Evolutionary conservation across 2,329 filamentous ascomycete species (phyloP), one percentile per base, ranked within the genome.

Genomic region (Coleophoma eucalyptorum): DNA sequence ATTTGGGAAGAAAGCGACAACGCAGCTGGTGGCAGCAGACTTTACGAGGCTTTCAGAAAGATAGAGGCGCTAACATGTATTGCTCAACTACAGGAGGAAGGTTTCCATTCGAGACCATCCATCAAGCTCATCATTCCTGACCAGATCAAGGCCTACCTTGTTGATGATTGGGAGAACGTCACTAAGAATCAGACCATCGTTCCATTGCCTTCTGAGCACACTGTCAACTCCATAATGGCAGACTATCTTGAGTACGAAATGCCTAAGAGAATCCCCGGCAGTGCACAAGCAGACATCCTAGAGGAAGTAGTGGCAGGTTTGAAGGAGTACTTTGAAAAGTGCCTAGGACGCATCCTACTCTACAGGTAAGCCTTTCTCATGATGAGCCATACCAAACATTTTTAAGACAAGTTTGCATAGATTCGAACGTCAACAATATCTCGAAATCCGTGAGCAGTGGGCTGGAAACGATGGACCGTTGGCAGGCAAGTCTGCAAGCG

Each of bases 141-240:
- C 65, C 83, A 88, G 58, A 78, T 99, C 58, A 97, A 97, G 73
- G 90, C 89, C 15, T 80, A 96, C 55, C 82, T 99, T 3, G 94
- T 99, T 19, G 94, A 99, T 66, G 94, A 99, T 68, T 99, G 94
- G 94, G 94, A 99, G 69, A 96, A 97, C 62, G 85, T 99, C 55
- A 99, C 94, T 50, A 97, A 97, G 73, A 94, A 95, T 66, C 83
- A 90, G 60, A 89, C 93, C 65, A 83, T 97, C 4, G 90, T 97
- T 32, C 86, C 89, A 2, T 76, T 99, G 15, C 94, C 94, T 0
- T 86, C 90, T 43, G 76, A 79, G 26, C 81, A 86, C 47, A 84
- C 93, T 1, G 90, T 94, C 53, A 83, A 80, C 56, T 74, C 82
- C 57, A 90, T 99, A 54, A 74, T 99, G 15, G 79, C 90, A 45